Base-by-base conservation (phyloP, 2,329 filamentous ascomycete genomes). In the Phaeophleospora eucalypticola region DNA sequence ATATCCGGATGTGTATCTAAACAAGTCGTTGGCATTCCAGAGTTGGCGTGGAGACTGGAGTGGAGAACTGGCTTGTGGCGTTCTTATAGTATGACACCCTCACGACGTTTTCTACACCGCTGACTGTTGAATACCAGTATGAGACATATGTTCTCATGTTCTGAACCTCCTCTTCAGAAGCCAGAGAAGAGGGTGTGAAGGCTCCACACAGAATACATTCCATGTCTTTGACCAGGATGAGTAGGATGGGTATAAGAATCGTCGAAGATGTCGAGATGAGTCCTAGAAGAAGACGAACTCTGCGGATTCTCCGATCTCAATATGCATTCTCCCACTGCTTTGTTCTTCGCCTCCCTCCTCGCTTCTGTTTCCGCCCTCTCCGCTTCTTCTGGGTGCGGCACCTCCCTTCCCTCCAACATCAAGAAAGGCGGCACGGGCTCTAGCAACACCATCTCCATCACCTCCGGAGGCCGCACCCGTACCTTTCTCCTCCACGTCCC, bases 401-500 rank as follows among this genome's bases (percentile, higher is more conserved):
- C 51, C 17, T 16, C 47, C 2, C 16, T 62, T 4, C 33, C 48
- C 9, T 19, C 42, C 10, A 42, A 44, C 3, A 53, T 60, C 21
- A 53, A 46, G 21, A 46, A 44, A 35, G 59, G 57, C 38, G 53
- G 51, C 29, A 50, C 40, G 4, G 53, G 49, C 12, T 36, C 34
- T 15, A 57, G 47, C 43, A 59, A 60, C 44, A 52, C 24, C 6
- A 21, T 60, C 15, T 53, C 56, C 32, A 47, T 52, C 9, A 56
- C 56, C 20, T 53, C 49, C 8, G 36, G 33, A 29, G 54, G 54
- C 39, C 17, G 46, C 10, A 15, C 60, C 16, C 65, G 69, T 4
- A 59, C 57, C 18, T 71, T 69, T 37, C 61, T 67, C 14, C 57
- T 73, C 4, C 66, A 70, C 38, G 55, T 72, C 3, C 69, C 70